Evolutionary conservation across 2,329 filamentous ascomycete genomes (phyloP), one percentile per base, ranked within the genome.

Genomic region (Neodidymelliopsis sp.): DNA sequence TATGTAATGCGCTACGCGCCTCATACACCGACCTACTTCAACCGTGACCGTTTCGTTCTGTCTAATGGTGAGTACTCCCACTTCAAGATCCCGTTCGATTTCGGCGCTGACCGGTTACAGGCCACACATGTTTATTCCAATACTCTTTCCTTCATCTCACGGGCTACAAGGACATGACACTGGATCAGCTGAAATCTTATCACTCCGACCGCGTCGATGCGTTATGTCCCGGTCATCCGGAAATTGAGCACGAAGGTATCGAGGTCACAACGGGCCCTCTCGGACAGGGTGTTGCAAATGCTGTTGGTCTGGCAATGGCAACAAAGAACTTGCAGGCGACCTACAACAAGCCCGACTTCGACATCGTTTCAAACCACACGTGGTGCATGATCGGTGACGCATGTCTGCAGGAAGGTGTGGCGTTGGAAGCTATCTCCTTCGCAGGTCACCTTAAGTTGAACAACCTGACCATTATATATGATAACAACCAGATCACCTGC

Each of bases 1-100:
- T 84, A 86, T 62, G 74, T 76, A 7, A 86, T 87, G 84, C 74
- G 75, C 34, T 86, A 84, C 63, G 77, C 80, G 2, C 84, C 83
- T 1, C 69, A 71, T 15, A 79, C 79, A 42, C 79, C 81, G 10
- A 63, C 75, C 20, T 86, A 74, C 65, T 84, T 86, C 74, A 84
- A 86, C 66, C 75, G 84, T 28, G 83, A 86, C 59, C 79, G 83
- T 16, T 85, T 86, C 60, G 80, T 86, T 11, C 75, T 86, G 9
- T 85, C 82, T 18, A 86, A 86, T 56, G 84, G 73, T 74, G 29
- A 42, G 53, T 24, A 27, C n/a, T 11, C n/a, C 2, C 3, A 4
- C 16, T 2, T 19, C 0, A 15, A 5, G 8, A 4, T 8, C 3
- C 15, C 11, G 12, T 16, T 12, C 6, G 13, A 7, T 13, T 18